Evolutionary conservation across 176 grass and related monocot species (phyloP).

Genomic region (Lolium perenne): DNA sequence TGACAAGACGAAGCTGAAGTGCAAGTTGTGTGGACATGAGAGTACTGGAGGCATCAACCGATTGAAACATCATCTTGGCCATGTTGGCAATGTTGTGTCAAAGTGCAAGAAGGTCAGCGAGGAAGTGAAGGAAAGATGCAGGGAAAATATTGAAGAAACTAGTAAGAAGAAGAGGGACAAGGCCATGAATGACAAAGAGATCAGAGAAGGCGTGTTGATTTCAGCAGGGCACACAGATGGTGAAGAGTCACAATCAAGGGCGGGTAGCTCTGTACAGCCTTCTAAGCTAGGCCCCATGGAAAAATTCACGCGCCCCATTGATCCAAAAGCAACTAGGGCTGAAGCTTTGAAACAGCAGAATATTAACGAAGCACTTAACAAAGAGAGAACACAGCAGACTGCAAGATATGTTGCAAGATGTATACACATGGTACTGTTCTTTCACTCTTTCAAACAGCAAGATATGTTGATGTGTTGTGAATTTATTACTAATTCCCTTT

Average conservation of each 20-base stretch:
- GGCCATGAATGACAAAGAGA: background rate
- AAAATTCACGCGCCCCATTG: background rate
- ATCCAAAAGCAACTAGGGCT: background rate
- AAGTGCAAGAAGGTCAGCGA: background rate
- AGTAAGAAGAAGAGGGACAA: background rate
- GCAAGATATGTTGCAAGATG: background rate
- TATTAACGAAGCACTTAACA: background rate
- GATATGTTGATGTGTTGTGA: no score
- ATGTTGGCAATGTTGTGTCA: background rate
- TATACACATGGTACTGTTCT: constrained; percentile 2
- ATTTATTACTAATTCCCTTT: background rate
- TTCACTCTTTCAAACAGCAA: background rate
- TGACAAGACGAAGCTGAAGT: background rate
- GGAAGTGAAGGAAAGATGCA: background rate
- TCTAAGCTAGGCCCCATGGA: background rate
- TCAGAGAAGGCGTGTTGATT: background rate
- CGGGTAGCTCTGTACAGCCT: background rate
- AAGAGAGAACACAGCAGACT: background rate
- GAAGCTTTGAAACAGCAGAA: background rate
- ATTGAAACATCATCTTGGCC: background rate
- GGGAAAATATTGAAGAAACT: background rate
- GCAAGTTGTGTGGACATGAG: background rate
- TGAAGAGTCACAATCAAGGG: background rate
- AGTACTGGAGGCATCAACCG: background rate
- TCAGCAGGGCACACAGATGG: background rate